Evolutionary conservation across 1,284 basidiomycete genomes (phyloP), one percentile per base, ranked within the genome.

Genomic region (Ustilago loliicola): DNA sequence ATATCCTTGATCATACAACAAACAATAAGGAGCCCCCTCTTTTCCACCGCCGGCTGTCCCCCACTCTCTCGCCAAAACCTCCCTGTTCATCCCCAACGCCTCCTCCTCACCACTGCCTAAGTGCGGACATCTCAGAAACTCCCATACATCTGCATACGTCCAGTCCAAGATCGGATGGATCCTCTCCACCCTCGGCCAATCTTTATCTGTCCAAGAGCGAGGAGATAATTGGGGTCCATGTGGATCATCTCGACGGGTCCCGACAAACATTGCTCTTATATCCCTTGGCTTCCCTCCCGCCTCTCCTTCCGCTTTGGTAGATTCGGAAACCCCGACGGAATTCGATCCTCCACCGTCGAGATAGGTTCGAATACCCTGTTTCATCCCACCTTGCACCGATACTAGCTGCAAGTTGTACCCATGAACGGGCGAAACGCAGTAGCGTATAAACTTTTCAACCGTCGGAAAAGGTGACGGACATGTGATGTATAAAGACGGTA

Each of bases 151-250:
- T 2, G 88, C 85, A 87, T 99, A 99, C 0, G 91, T 89, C 96
- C 96, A 99, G 85, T 98, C 92, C 57, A 99, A 93, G 80, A 99
- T 94, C 0, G 97, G 96, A 85, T 99, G 96, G 30, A 99, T 91
- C 23, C 96, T 91, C 83, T 96, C 92, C 69, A 96, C 94, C 3
- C 88, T 85, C 5, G 96, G 96, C 96, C 96, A 99, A 60, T 90
- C 92, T 0, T 76, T 68, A 52, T 85, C 84, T 27, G 80, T 81
- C 63, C 71, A 73, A 6, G 70, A 61, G 1, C 80, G 69, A 3
- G 75, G 32, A 79, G 55, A 53, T 17, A 72, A 55, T 45, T 72
- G 60, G 19, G 72, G 64, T 4, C 96, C 95, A 87, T 98, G 94
- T 1, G 96, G 96, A 88, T 99, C 96, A 4, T 91, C 90, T 73